Evolutionary conservation across 306 rosid species (phyloP).

Genomic region (Styphnolobium japonicum): DNA sequence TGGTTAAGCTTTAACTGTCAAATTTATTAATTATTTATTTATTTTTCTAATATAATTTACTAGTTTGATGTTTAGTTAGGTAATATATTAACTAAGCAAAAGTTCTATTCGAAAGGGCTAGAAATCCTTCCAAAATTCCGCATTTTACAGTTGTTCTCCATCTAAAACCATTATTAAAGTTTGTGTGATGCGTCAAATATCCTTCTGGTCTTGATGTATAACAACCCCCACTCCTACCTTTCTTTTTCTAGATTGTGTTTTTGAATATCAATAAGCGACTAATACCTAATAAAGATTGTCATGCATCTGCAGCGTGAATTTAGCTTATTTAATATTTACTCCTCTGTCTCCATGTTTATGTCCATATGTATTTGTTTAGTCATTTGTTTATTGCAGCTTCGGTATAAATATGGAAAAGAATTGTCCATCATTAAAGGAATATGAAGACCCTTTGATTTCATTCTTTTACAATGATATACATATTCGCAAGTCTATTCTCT

Average conservation of each 20-base stretch:
- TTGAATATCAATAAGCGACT: conserved; percentile 16
- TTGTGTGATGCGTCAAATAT: conserved; percentile 34
- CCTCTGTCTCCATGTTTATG: background rate
- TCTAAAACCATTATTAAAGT: conserved; percentile 23
- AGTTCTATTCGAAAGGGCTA: conserved; percentile 12
- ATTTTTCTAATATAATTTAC: no score
- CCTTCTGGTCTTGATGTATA: conserved; percentile 14
- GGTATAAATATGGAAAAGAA: background rate
- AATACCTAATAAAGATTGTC: conserved; percentile 30
- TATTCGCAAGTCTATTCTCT: background rate
- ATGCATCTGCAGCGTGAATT: conserved; percentile 6
- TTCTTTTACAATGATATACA: conserved; percentile 26
- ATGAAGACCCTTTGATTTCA: background rate
- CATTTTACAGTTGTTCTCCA: conserved; percentile 53
- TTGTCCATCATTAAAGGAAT: conserved; percentile 11
- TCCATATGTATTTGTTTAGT: background rate
- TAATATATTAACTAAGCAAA: background rate
- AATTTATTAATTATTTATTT: background rate
- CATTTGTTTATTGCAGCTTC: background rate
- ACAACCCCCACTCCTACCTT: background rate
- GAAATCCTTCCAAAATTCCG: conserved; percentile 23
- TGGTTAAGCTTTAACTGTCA: background rate
- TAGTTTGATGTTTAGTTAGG: background rate
- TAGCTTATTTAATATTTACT: background rate
- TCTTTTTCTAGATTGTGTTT: background rate